A percentile compares a stretch with the other conserved stretches of the same genome.
Conservation (phyloP, 2,329 filamentous ascomycete species). For the Phoma sp. region DNA sequence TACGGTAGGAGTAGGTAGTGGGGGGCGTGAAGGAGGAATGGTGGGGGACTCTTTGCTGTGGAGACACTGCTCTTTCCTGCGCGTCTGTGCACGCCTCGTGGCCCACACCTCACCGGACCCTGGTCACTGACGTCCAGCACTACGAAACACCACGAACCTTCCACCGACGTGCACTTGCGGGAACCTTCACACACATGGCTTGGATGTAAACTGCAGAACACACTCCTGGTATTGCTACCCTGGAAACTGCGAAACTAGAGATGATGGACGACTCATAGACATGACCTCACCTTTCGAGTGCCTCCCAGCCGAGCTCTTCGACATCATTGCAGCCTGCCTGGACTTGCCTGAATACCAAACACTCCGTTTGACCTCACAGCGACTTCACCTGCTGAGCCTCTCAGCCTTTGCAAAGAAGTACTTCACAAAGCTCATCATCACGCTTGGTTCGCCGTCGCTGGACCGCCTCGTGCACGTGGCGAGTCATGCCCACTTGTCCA, state of each 20-base stretch:
- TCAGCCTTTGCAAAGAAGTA: slow-evolving; percentile 30
- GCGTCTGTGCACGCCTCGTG: slow-evolving; percentile 6
- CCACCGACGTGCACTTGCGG: neutral
- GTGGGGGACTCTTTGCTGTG: slow-evolving; percentile 11
- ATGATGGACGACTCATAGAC: slow-evolving; percentile 7
- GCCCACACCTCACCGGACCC: slow-evolving; percentile 5
- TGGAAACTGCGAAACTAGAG: neutral
- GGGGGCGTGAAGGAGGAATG: slow-evolving; percentile 5
- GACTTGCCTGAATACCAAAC: slow-evolving; percentile 23
- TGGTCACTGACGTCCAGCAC: slow-evolving; percentile 1
- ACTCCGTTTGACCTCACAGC: slow-evolving; percentile 35
- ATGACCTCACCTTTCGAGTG: slow-evolving; percentile 36
- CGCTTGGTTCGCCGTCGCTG: slow-evolving; percentile 35
- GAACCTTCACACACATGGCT: neutral
- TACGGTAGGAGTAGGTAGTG: neutral
- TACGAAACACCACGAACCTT: slow-evolving; percentile 5
- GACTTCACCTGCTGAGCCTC: slow-evolving; percentile 31
- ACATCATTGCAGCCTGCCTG: slow-evolving; percentile 30
- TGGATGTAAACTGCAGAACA: neutral
- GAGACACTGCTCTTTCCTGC: slow-evolving; percentile 9
- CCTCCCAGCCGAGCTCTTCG: slow-evolving; percentile 41
- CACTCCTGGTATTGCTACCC: neutral
- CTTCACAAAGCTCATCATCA: slow-evolving; percentile 32
- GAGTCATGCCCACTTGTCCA: slow-evolving; percentile 22
- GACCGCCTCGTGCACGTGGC: slow-evolving; percentile 29